These are phyloP conservation scores for Colletotrichum sp. DNA, from an alignment of 2,329 filamentous ascomycete genomes.

Conservation along the genomic window DNA sequence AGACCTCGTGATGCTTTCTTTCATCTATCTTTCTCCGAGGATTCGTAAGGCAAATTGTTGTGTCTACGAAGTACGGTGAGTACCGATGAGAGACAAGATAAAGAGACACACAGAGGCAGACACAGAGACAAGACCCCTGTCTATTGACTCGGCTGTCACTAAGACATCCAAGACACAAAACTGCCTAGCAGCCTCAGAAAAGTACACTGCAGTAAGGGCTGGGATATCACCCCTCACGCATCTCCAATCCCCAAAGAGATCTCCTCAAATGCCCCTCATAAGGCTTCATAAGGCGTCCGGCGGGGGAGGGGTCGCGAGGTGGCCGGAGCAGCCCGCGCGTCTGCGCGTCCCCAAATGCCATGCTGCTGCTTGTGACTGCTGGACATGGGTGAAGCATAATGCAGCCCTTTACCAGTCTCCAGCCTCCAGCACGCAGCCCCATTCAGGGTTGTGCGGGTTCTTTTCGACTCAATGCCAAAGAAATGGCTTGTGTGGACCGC, in stretches of 20 bases:
- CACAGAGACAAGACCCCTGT: background rate
- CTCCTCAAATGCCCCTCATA: background rate
- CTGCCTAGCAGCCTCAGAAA: background rate
- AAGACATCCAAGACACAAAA: background rate
- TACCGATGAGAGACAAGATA: background rate
- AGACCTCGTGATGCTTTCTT: background rate
- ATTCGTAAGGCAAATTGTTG: background rate
- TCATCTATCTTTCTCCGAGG: background rate
- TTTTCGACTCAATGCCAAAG: background rate
- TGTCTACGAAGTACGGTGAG: background rate
- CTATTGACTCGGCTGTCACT: background rate
- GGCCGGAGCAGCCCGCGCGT: background rate
- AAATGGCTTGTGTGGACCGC: background rate
- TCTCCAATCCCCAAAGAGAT: background rate
- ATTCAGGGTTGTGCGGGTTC: background rate
- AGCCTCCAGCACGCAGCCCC: background rate
- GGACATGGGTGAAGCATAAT: background rate
- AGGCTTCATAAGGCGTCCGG: constrained; percentile 4
- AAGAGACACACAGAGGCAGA: background rate
- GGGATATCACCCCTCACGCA: background rate
- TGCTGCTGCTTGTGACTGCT: background rate
- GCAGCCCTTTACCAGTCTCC: background rate
- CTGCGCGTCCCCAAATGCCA: background rate
- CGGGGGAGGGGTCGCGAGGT: background rate
- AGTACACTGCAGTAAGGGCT: background rate